phyloP scores from a whole-genome alignment of 176 grass and related monocot genomes.

The Eragrostis curvula region DNA sequence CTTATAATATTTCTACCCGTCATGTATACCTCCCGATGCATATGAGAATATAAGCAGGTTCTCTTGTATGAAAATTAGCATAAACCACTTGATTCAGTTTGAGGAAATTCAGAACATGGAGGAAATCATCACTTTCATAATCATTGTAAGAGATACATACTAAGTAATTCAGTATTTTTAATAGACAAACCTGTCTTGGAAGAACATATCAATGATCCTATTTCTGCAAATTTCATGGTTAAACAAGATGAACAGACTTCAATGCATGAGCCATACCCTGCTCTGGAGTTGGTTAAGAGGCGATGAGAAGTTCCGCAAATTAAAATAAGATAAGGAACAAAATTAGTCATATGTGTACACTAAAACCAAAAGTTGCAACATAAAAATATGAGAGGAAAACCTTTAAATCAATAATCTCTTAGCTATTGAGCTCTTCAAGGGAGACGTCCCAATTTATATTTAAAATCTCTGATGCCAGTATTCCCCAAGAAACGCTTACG shows the following conservation, averaged over 20 bases:
- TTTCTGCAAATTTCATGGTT: slow-evolving; percentile 95
- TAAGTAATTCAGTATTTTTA: background rate
- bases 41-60: background rate
- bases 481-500: slow-evolving; percentile 84
- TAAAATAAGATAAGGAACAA: slow-evolving; percentile 3
- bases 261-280: slow-evolving; percentile 97
- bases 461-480: slow-evolving; percentile 80
- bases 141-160: background rate
- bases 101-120: background rate
- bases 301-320: slow-evolving; percentile 66
- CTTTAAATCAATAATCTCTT: slow-evolving; percentile 95
- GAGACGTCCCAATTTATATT: slow-evolving; percentile 89
- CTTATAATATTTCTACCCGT: background rate
- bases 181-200: slow-evolving; percentile 80
- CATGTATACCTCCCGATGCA: background rate
- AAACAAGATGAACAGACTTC: slow-evolving; percentile 91
- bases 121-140: background rate
- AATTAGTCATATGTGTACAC: background rate
- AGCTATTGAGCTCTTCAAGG: slow-evolving; percentile 79
- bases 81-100: background rate
- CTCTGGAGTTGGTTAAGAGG: slow-evolving; percentile 85
- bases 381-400: slow-evolving; percentile 28
- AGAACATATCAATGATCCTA: slow-evolving; percentile 89
- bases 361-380: background rate
- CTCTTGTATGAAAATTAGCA: background rate